These are phyloP conservation scores for Erythrobasidium hasegawianum DNA, from an alignment of 1,284 basidiomycete species.

Conservation along the genomic window DNA sequence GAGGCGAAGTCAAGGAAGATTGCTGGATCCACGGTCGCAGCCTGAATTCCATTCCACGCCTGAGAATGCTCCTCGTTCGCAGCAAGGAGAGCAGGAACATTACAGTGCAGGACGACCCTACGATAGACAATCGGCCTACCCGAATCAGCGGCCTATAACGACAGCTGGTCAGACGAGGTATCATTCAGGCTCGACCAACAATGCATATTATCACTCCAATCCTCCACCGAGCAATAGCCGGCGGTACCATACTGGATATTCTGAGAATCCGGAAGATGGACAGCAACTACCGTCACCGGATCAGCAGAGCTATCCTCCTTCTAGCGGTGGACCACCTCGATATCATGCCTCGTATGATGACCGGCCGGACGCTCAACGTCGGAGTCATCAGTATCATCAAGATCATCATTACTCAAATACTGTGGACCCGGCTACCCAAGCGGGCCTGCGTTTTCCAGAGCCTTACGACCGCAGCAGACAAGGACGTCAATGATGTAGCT, in stretches of 20 bases:
- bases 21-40: neutral
- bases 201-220: neutral
- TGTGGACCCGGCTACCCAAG: too few relatives aligned
- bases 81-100: neutral
- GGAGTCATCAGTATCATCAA: too few relatives aligned
- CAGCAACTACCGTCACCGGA: neutral
- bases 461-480: too few relatives aligned
- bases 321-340: neutral
- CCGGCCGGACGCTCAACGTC: neutral
- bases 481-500: too few relatives aligned
- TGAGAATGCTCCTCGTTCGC: neutral
- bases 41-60: neutral
- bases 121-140: neutral
- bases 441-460: too few relatives aligned
- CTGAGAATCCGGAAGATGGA: neutral
- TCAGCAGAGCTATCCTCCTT: neutral
- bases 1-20: neutral
- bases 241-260: neutral
- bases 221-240: neutral
- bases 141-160: neutral
- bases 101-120: neutral
- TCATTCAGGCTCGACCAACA: neutral
- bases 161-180: neutral
- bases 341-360: neutral
- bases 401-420: too few relatives aligned